Evolutionary conservation across 768 basidiomycete species (phyloP).

Genomic region (Xerocomellus intermedius): DNA sequence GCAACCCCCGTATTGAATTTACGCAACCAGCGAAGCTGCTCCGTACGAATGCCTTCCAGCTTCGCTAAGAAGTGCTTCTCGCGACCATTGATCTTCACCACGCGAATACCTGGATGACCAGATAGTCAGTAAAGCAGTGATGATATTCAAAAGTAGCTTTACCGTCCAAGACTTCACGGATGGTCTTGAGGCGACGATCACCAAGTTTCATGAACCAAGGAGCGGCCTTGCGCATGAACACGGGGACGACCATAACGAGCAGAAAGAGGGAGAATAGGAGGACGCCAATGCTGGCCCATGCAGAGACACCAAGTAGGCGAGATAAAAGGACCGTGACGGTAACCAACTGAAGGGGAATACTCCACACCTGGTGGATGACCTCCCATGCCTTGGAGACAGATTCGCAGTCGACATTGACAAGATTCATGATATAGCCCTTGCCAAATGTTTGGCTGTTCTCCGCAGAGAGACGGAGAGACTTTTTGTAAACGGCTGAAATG

Average conservation of each 20-base stretch:
- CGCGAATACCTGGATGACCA: conserved; percentile 19
- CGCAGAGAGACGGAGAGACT: conserved; percentile 28
- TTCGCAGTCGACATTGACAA: conserved; percentile 32
- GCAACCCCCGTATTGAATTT: conserved; percentile 25
- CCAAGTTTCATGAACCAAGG: conserved; percentile 29
- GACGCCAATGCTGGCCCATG: conserved; percentile 30
- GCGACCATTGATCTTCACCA: conserved; percentile 30
- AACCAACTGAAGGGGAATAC: conserved; percentile 27
- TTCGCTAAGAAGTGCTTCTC: conserved; percentile 25
- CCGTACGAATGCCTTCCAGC: conserved; percentile 21
- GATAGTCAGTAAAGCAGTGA: background rate
- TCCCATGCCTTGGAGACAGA: conserved; percentile 32
- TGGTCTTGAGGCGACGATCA: conserved; percentile 28
- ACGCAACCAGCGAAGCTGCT: conserved; percentile 27
- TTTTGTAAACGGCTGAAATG: conserved; percentile 31
- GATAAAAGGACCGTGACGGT: conserved; percentile 22
- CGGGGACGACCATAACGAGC: conserved; percentile 30
- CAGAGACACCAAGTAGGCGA: conserved; percentile 29
- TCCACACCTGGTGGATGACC: conserved; percentile 26
- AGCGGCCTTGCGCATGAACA: conserved; percentile 33
- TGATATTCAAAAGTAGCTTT: background rate
- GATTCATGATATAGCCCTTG: conserved; percentile 30
- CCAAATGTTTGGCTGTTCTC: conserved; percentile 26
- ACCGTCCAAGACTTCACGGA: conserved; percentile 31
- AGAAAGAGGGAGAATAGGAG: conserved; percentile 23